Evolutionary conservation across 108 stramenopile genomes (phyloP), one percentile per base, ranked within the genome.

Genomic region (Licmophora abbreviata): DNA sequence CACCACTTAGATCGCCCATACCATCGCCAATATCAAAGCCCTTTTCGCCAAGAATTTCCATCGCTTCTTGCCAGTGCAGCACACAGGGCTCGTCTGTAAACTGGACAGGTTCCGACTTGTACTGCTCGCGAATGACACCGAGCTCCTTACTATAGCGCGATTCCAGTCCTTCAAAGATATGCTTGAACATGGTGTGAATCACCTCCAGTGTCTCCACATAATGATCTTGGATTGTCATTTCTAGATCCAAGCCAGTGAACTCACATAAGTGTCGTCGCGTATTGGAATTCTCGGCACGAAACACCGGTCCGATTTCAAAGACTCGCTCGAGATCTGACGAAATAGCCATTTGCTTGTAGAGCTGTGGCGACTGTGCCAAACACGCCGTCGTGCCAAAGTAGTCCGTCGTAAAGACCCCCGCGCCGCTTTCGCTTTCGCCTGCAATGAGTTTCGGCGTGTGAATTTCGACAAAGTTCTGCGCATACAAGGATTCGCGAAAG

Each of bases 271-370:
- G 97, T 6, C 93, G 67, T 15, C 96, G 61, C 11, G 97, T 97
- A 59, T 95, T 65, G 26, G 90, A 93, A 44, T 96, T 95, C 62
- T 98, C 97, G 0, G 97, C 97, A 15, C 97, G 76, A 62, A 98
- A 98, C 14, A 98, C 97, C 0, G 97, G 97, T 1, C 94, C 97
- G 37, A 92, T 75, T 74, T 97, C 97, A 66, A 95, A 97, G 1
- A 97, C 97, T 17, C 93, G 49, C 11, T 68, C 73, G 34, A 98
- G 49, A 67, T 98, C 97, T 18, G 88, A 88, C 12, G 94, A 83
- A 40, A 98, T 89, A 5, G 97, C 97, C 94, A 98, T 95, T 71
- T 98, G 97, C 54, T 98, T 98, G 84, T 96, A 98, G 20, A 98
- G 67, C 61, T 98, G 97, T 1, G 97, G 97, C 4, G 93, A 94